Base-by-base conservation (phyloP, 768 basidiomycete species). In the Lanmaoa pseudosensibilis region DNA sequence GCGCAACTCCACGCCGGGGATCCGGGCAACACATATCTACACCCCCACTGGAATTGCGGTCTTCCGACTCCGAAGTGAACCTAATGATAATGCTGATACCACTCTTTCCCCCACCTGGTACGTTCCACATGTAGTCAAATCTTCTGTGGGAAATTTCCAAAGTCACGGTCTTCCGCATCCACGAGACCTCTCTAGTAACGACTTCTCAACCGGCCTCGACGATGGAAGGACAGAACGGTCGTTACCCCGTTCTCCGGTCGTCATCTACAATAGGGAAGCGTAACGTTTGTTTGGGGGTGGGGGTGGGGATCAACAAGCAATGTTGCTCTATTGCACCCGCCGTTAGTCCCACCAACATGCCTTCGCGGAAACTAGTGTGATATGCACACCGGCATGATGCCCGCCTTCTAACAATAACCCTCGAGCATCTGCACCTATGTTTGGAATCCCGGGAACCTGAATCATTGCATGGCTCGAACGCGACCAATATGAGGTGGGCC, bases 231-330 rank as follows among this genome's bases (percentile, higher is more conserved):
- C 18, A 46, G 6, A 8, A 16, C 16, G 9, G 4, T 12, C 7
- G 27, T 30, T 6, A 15, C 40, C 4, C 16, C 18, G 16, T 21
- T 52, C 19, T 9, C 52, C 15, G 10, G 18, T 19, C 9, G n/a
- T 23, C 23, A 19, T 45, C 40, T 47, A 27, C 37, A 54, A 48
- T 40, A 62, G 60, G 54, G 46, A 61, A 51, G 33, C 23, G 37
- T 52, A 55, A 50, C 56, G 40, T 45, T 52, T 13, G 40, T 32
- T 18, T 10, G 23, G 9, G 44, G 16, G 18, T 9, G 30, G 27
- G 27, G 7, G 11, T 32, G 18, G 30, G 16, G 18, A 52, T 19
- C 30, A n/a, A 19, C 2, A 46, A 19, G 12, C 6, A 19, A 19
- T 10, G n/a, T 21, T 16, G 4, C 12, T 7, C 46, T 33, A 13